Evolutionary conservation across 2,329 filamentous ascomycete species (phyloP), one percentile per base, ranked within the genome.

Genomic region (Cytospora chrysosperma): DNA sequence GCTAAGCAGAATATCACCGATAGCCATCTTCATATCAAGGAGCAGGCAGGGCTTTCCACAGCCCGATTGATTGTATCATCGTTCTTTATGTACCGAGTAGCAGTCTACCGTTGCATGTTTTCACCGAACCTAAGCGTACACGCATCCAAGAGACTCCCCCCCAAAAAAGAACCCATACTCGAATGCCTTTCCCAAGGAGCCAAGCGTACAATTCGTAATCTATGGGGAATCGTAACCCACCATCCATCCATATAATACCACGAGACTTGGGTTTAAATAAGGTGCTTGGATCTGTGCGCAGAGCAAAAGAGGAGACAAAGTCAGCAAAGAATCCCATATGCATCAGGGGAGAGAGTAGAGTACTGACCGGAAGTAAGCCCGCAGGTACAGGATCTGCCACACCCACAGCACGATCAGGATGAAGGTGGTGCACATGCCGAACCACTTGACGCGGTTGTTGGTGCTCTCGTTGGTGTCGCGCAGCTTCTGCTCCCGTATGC

Each of bases 401-500:
- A 82, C 93, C 77, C 95, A 96, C 71, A 99, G 82, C 37, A 86
- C 91, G 69, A 97, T 82, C 70, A 99, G 81, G 82, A 97, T 89
- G 67, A 92, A 90, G 80, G 97, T 98, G 30, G 94, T 98, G 69
- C 88, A 87, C 75, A 97, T 88, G 56, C 94, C 94, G 78, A 99
- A 99, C 93, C 92, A 98, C 83, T 98, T 99, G 73, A 99, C 95
- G 65, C 95, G 87, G 79, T 91, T 95, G 80, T 99, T 99, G 69
- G 95, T 99, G 83, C 94, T 98, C 88, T 99, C 95, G 78, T 99
- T 99, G 70, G 95, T 99, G 80, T 99, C 94, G 76, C 95, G 85
- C 71, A 99, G 85, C 82, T 92, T 96, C 85, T 97, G 93, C 83
- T 99, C 95, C 71, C 95, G 87, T 47, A 78, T 72, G 69, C 95